Conservation (phyloP, 495 filamentous ascomycete species). For the Aspergillus carlsbadensis region DNA sequence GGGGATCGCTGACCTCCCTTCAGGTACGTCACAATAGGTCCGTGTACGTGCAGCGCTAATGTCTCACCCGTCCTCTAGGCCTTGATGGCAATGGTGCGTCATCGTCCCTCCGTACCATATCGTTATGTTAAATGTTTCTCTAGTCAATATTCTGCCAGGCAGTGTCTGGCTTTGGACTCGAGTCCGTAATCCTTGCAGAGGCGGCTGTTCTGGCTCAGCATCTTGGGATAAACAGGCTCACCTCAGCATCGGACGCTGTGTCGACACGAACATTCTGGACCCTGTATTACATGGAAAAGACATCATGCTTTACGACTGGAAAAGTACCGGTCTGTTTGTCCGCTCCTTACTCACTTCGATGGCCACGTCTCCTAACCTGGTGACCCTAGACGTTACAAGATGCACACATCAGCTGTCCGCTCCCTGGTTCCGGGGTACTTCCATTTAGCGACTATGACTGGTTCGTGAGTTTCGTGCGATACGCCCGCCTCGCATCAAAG, state of each 20-base stretch:
- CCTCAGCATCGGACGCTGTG: background rate
- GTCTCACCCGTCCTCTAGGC: background rate
- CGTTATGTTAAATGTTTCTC: background rate
- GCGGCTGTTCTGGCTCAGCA: constrained; percentile 20
- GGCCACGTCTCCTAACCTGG: too few species aligned
- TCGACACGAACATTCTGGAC: constrained; percentile 20
- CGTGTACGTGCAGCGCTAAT: background rate
- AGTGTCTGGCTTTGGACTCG: constrained; percentile 19
- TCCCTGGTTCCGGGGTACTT: constrained; percentile 15
- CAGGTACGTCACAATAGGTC: constrained; percentile 10
- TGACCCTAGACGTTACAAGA: constrained; percentile 12
- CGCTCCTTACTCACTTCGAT: background rate
- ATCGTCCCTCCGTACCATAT: background rate
- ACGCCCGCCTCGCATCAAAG: constrained; percentile 20
- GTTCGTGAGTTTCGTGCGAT: constrained; percentile 19
- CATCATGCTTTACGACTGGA: constrained; percentile 19
- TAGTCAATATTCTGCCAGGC: constrained; percentile 21
- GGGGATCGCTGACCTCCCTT: constrained; percentile 15
- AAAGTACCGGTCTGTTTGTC: constrained; percentile 15
- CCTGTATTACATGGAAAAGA: constrained; percentile 23
- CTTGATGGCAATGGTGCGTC: background rate
- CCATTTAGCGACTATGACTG: constrained; percentile 22
- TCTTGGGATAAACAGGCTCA: constrained; percentile 13
- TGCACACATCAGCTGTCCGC: constrained; percentile 18
- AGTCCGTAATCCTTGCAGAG: constrained; percentile 16